Conservation (phyloP, 768 basidiomycete genomes). For the Lactarius sp. region DNA sequence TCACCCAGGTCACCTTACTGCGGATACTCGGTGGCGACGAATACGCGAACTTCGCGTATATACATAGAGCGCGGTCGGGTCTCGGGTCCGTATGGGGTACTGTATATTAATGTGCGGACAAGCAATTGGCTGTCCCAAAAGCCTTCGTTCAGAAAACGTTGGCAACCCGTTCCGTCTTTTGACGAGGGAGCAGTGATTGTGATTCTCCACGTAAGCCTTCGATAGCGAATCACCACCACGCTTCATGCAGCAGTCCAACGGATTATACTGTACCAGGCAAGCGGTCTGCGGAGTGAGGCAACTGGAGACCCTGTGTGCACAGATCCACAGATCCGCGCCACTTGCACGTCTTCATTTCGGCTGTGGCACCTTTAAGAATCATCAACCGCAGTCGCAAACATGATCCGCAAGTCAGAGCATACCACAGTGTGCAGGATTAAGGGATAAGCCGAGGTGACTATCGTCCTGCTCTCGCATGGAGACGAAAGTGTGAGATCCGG, state of each 20-base stretch:
- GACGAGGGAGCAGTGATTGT: too few relatives aligned
- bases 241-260: not conserved
- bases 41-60: too few relatives aligned
- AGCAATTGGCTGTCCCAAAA: too few relatives aligned
- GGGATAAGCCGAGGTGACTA: not conserved
- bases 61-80: too few relatives aligned
- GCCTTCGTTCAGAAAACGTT: too few relatives aligned
- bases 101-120: too few relatives aligned
- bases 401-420: not conserved
- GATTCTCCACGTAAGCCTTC: not conserved
- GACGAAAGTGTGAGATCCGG: not conserved
- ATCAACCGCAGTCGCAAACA: not conserved
- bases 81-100: too few relatives aligned
- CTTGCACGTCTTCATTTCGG: not conserved
- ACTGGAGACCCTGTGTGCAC: not conserved
- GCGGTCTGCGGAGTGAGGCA: not conserved
- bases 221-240: not conserved
- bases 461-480: too few relatives aligned
- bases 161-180: too few relatives aligned
- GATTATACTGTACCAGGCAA: not conserved
- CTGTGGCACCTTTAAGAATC: not conserved
- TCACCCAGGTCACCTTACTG: too few relatives aligned
- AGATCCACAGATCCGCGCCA: not conserved
- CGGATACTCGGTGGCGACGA: too few relatives aligned
- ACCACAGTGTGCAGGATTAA: not conserved